Evolutionary conservation across 192 early-diverging fungal species (phyloP), one percentile per base, ranked within the genome.

Genomic region (Rhizophagus clarus): DNA sequence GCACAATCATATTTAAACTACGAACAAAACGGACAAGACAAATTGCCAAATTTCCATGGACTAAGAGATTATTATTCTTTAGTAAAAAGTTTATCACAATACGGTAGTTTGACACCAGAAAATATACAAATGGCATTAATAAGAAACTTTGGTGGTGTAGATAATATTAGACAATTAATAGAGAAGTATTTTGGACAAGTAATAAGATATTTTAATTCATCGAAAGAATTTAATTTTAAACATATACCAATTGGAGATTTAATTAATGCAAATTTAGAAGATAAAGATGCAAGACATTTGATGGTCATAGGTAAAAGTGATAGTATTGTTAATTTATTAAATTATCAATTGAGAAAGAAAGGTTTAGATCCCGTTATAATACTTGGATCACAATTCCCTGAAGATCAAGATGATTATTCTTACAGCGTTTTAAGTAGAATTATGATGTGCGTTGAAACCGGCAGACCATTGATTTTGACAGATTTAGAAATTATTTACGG

Each of bases 361-460:
- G 26, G 24, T 14, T 20, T 78, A 10, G 77, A 78, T 34, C 77
- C 77, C 5, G 63, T 78, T 28, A 20, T 78, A 10, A 31, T 78
- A 15, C 63, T 31, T 51, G 77, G 77, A 63, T 68, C 63, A 17
- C 77, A 78, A 40, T 68, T 79, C 73, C 77, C 77, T 20, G 67
- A 79, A 31, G 77, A 79, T 74, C 29, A 72, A 10, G 69, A 49
- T 49, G 51, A 56, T 22, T 56, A 56, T 56, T 56, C 20, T 34
- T 79, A 79, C 4, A 66, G 32, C 29, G 77, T 79, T 74, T 71
- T 79, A 47, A 79, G 15, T 71, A 72, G 69, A 70, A 40, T 79
- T 5, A 73, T 73, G 34, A 79, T 79, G 67, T 79, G 77, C n/a
- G 77, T 79, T 40, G 77, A 79, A 37, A 49, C 64, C 7, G 77